Evolutionary conservation across 2,329 filamentous ascomycete species (phyloP), one percentile per base, ranked within the genome.

Genomic region (Colletotrichum destructivum): DNA sequence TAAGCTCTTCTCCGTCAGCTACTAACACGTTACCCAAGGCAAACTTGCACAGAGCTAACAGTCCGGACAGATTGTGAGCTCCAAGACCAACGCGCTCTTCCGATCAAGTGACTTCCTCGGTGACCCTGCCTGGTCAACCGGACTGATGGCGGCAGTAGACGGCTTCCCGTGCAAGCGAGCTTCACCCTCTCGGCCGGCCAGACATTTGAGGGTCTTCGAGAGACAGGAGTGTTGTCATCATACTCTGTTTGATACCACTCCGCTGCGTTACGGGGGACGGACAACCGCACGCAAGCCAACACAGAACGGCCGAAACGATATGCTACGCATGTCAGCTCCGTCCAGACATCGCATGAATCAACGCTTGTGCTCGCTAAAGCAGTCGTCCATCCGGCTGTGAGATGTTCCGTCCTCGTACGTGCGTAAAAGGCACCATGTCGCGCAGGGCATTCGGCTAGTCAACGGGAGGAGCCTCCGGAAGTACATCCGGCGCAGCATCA

Each of bases 321-420:
- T 54, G 47, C 63, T 47, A 54, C 42, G 21, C n/a, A 38, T 26
- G n/a, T 38, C 26, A 40, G 11, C 4, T 18, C 12, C 23, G 15
- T 38, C 26, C 16, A 26, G n/a, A n/a, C n/a, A 18, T 15, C 18
- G 16, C 21, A 31, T 57, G 26, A 68, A 38, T 44, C 52, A 23
- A 42, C 46, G 26, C 15, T 31, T 23, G 21, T 46, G 42, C 26
- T 42, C 62, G 55, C 31, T 21, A 60, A 49, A 66, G 62, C 46
- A 61, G 35, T 31, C 26, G 35, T 31, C 51, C 64, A 59, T 46
- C 57, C 47, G 9, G 35, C 15, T 16, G 18, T 15, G 16, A 26
- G 15, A 46, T 23, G n/a, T 42, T 31, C 57, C 26, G n/a, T 52
- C 23, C 35, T 38, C 31, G 42, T 51, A 52, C 40, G 47, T 55